Base-by-base conservation (phyloP, 768 basidiomycete genomes). In the Mycena indigotica region DNA sequence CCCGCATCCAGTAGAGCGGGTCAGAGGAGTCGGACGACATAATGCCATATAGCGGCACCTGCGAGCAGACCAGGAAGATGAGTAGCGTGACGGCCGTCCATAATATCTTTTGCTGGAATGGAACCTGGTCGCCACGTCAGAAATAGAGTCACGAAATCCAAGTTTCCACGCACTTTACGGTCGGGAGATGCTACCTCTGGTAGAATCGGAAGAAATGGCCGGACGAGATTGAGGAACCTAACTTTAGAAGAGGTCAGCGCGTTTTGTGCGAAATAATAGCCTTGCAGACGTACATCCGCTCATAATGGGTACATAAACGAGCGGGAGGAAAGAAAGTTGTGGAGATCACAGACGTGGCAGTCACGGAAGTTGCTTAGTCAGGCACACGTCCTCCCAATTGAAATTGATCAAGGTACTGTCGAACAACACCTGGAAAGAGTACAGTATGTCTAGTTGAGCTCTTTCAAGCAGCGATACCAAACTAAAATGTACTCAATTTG, bases 1-100 rank as follows among this genome's bases (percentile, higher is more conserved):
- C 96, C 76, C 96, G 92, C 90, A 98, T 95, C 97, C 96, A 98
- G 80, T 97, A 98, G 40, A 99, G 86, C 15, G 97, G 97, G 78
- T 99, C 96, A 53, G 94, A 94, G 64, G 95, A 97, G 82, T 99
- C 96, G 58, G 95, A 97, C 26, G 95, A 97, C 88, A 98, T 96
- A 85, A 99, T 98, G 62, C 97, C 97, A 75, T 98, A 99, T 45
- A 99, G 83, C 5, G 97, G 97, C 28, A 98, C 96, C 78, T 98
- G 97, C 26, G 95, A 98, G 83, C 96, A 98, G 62, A 98, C 96
- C 70, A 99, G 77, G 91, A 98, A 98, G 75, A 99, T 98, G 76
- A 98, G 89, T 69, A 99, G 93, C 2, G 96, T 98, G 26, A 98
- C 94, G 56, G 96, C 94, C 6, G 96, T 99, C 96, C 95, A 98